Base-by-base conservation (phyloP, 164 flowering plant species). In the Amborella trichopoda region DNA sequence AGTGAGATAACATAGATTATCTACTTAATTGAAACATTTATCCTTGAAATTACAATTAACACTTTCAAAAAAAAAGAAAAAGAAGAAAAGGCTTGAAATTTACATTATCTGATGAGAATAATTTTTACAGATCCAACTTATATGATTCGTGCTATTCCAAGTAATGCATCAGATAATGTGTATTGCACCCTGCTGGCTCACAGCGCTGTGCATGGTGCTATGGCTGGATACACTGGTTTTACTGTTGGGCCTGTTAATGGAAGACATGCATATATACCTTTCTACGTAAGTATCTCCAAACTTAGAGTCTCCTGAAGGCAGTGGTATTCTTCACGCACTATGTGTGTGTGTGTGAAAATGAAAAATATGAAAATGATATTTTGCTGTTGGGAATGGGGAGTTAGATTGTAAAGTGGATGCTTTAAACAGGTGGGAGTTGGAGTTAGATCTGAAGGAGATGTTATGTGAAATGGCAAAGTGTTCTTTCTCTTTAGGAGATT, bases 211-310 rank as follows among this genome's bases (percentile, higher is more conserved):
- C 81, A 76, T 60, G 81, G 81, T 28, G 74, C 76, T 24, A 73
- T 76, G 78, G 81, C 81, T 10, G 78, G 81, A 22, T 73, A 70
- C 50, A 76, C 81, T 13, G 81, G 81, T 23, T 76, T 70, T 64
- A 76, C 67, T 2, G 68, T 64, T 38, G 81, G 81, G 3, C 78
- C 68, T 34, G 81, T 73, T 9, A 76, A 76, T 55, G 70, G 76
- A 0, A 73, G 76, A 56, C 78, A 76, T 55, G 63, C 78, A 27
- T 74, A 70, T 58, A 74, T 74, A 21, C 79, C 79, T n/a, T 65
- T 74, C 53, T 1, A 65, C 38, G 79, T 70, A 50, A 65, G 79
- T 68, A 5, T 12, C 21, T 46, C 20, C n/a, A 11, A 33, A 14
- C 16, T 30, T 18, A 40, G 14, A n/a, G n/a, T n/a, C n/a, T n/a